Percentiles rank a stretch among this genome's conserved stretches.
Conservation (phyloP, 129 eudicot genomes). For the Solidago caesia region DNA sequence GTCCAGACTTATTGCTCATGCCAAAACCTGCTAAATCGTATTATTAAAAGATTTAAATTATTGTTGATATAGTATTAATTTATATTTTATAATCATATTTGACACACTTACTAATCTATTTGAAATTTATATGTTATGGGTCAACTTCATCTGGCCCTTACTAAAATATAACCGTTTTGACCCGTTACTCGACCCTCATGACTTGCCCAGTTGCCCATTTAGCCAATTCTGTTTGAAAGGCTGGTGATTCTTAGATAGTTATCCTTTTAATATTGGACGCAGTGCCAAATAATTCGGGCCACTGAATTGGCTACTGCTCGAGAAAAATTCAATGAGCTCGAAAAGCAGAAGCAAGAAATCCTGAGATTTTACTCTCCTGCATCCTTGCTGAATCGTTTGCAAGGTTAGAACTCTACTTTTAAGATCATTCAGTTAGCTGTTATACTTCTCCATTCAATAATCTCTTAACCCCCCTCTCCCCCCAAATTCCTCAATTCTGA, state of each 20-base stretch:
- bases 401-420: constrained; percentile 16
- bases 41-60: too few species aligned
- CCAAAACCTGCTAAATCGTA: too few species aligned
- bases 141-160: background rate
- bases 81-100: too few species aligned
- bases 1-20: too few species aligned
- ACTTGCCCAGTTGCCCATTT: background rate
- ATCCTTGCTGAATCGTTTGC: constrained; percentile 39
- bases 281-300: constrained; percentile 42
- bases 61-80: too few species aligned
- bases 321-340: constrained; percentile 37
- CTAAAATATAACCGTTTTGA: background rate
- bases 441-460: constrained; percentile 2
- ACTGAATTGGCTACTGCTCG: constrained; percentile 38
- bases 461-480: constrained; percentile 7
- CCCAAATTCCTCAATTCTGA: background rate
- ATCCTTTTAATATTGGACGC: background rate
- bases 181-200: background rate
- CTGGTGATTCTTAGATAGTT: background rate
- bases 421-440: background rate
- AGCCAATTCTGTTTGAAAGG: background rate
- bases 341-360: constrained; percentile 40
- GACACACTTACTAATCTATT: too few species aligned
- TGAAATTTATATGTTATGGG: background rate
- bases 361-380: constrained; percentile 38